phyloP scores from a whole-genome alignment of 495 filamentous ascomycete genomes.

The Penicillium angulare region DNA sequence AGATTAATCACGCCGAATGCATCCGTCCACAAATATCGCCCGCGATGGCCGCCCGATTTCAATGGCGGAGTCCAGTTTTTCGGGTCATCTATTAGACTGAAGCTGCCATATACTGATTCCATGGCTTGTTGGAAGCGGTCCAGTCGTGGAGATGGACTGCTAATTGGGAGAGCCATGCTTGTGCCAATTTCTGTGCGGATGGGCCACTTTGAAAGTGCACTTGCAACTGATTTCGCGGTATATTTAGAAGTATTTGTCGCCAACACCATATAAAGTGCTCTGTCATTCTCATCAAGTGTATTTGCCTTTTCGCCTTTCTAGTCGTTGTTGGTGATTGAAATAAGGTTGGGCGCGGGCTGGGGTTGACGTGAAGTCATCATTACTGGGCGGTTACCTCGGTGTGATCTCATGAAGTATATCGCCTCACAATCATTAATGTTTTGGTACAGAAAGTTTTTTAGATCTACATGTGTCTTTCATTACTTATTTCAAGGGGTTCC shows the following conservation, averaged over 20 bases:
- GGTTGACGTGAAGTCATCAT: slow-evolving; percentile 31
- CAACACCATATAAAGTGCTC: background rate
- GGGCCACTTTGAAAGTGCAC: slow-evolving; percentile 15
- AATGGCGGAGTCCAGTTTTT: slow-evolving; percentile 44
- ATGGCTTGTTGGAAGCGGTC: slow-evolving; percentile 38
- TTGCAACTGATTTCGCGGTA: background rate
- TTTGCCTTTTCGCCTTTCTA: no score
- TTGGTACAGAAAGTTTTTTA: no score
- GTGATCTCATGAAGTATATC: slow-evolving; percentile 25
- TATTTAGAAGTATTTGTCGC: background rate
- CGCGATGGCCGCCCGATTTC: slow-evolving; percentile 59
- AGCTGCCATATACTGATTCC: slow-evolving; percentile 40
- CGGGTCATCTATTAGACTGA: slow-evolving; percentile 30
- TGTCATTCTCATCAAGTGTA: background rate
- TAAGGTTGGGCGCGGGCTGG: background rate
- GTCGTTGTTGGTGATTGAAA: background rate
- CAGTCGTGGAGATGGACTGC: slow-evolving; percentile 29
- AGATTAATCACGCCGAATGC: slow-evolving; percentile 69
- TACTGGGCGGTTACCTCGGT: slow-evolving; percentile 21
- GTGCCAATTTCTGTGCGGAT: slow-evolving; percentile 3
- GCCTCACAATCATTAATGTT: background rate
- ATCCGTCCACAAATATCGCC: slow-evolving; percentile 68
- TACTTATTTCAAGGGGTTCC: no score
- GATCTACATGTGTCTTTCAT: no score
- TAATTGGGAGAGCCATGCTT: slow-evolving; percentile 26